These are phyloP conservation scores for Wickerhamomyces pijperi DNA, from an alignment of 805 yeast genomes.

Conservation along the genomic window DNA sequence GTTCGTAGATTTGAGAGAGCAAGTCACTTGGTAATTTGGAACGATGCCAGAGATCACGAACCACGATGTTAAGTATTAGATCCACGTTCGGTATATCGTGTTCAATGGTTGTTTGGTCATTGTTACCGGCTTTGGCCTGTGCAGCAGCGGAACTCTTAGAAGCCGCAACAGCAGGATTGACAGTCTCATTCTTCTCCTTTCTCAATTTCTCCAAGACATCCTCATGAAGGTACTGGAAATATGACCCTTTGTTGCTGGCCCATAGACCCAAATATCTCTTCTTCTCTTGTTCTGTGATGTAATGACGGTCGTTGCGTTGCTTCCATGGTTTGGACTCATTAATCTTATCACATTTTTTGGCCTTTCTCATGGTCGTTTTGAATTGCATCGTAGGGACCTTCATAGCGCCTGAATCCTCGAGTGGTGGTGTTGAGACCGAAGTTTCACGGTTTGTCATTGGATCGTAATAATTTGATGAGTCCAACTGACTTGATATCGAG, in stretches of 20 bases:
- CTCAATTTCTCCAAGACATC: constrained; percentile 6
- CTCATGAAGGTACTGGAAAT: constrained; percentile 26
- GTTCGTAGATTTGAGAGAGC: constrained; percentile 53
- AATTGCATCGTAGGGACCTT: constrained; percentile 12
- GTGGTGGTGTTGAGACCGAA: constrained; percentile 2
- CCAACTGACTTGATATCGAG: background rate
- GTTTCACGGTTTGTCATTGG: too few species aligned
- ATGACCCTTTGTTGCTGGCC: constrained; percentile 76
- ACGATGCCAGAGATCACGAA: constrained; percentile 69
- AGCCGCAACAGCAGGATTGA: constrained; percentile 17
- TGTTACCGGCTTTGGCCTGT: too few species aligned
- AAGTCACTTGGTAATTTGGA: constrained; percentile 59
- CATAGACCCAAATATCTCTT: constrained; percentile 90
- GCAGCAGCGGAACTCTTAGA: too few species aligned
- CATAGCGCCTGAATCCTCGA: too few species aligned
- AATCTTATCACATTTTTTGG: constrained; percentile 30
- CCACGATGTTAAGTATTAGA: constrained; percentile 35
- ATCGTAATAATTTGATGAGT: too few species aligned
- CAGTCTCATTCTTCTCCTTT: constrained; percentile 13
- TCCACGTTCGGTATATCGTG: too few species aligned
- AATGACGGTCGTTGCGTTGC: constrained; percentile 51
- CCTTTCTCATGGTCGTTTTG: constrained; percentile 18
- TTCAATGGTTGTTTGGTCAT: too few species aligned
- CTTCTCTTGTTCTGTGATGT: constrained; percentile 52
- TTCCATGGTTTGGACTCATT: constrained; percentile 94